Percentiles rank a stretch among this genome's conserved stretches.
phyloP scores from a whole-genome alignment of 1,284 basidiomycete species.

The Phylloboletellus chloephorus region DNA sequence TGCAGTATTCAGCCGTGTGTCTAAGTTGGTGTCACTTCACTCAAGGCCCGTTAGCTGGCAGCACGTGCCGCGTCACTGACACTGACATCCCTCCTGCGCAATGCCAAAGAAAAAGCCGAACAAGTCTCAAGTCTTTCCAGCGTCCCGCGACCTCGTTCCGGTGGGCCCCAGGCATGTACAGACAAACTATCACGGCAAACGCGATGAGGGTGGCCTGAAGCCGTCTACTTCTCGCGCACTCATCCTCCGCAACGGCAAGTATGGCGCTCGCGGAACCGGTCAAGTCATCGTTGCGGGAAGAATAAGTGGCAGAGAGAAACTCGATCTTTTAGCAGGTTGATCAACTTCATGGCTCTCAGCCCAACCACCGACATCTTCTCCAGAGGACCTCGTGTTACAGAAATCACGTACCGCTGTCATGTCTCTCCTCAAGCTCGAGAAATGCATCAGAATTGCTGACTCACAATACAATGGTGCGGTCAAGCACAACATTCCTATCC shows the following conservation, averaged over 20 bases:
- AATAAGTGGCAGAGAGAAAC: constrained; percentile 69
- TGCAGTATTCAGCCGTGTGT: too few species aligned
- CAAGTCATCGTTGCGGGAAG: constrained; percentile 53
- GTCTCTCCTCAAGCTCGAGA: constrained; percentile 57
- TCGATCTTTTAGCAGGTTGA: constrained; percentile 69
- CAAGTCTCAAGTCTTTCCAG: constrained; percentile 8
- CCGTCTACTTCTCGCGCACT: constrained; percentile 68
- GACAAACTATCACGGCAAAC: constrained; percentile 35
- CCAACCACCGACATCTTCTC: constrained; percentile 10
- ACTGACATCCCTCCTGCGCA: background rate
- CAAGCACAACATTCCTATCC: background rate
- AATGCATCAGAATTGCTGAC: constrained; percentile 58
- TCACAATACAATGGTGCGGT: constrained; percentile 61
- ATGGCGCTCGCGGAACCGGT: constrained; percentile 63
- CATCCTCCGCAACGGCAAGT: constrained; percentile 65
- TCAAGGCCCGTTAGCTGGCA: too few species aligned
- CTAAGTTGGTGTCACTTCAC: too few species aligned
- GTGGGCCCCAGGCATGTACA: constrained; percentile 51
- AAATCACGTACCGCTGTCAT: constrained; percentile 53
- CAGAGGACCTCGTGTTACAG: constrained; percentile 61
- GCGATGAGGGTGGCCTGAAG: constrained; percentile 46
- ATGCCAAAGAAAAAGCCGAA: constrained; percentile 33
- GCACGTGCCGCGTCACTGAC: too few species aligned
- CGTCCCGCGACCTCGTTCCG: constrained; percentile 42
- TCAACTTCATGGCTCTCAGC: constrained; percentile 4